phyloP scores from a whole-genome alignment of 371 early-diverging fungal species.

The Vittaforma corneae region DNA sequence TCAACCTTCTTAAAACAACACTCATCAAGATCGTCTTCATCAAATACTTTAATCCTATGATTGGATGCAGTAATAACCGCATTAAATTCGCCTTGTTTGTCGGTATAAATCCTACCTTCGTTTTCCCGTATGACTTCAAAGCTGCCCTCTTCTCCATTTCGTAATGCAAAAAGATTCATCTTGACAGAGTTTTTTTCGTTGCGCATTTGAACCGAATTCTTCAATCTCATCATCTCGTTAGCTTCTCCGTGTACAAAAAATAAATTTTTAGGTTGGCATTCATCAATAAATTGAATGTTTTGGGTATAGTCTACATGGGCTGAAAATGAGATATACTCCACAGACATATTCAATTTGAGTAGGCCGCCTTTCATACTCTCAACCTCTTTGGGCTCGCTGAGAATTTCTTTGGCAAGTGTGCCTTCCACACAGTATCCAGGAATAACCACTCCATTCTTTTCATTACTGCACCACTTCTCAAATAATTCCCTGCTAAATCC shows the following conservation, averaged over 20 bases:
- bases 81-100: constrained; percentile 32
- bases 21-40: constrained; percentile 21
- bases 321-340: constrained; percentile 93
- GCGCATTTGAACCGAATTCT: constrained; percentile 72
- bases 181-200: constrained; percentile 69
- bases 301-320: constrained; percentile 98
- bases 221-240: constrained; percentile 88
- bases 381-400: constrained; percentile 84
- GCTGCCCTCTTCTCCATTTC: constrained; percentile 79
- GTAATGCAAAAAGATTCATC: constrained; percentile 73
- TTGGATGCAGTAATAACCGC: constrained; percentile 26
- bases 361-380: constrained; percentile 69
- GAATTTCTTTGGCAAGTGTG: constrained; percentile 83
- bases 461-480: constrained; percentile 90
- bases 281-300: constrained; percentile 92
- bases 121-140: constrained; percentile 68
- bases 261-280: constrained; percentile 80
- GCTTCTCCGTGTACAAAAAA: constrained; percentile 96
- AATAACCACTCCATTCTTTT: constrained; percentile 83
- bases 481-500: constrained; percentile 90
- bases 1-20: constrained; percentile 19
- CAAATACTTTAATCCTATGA: constrained; percentile 25
- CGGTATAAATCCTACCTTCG: constrained; percentile 34
- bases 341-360: constrained; percentile 74
- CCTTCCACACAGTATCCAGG: constrained; percentile 98